phyloP scores from a whole-genome alignment of 441 rosid genomes.

The Erodium trifolium region DNA sequence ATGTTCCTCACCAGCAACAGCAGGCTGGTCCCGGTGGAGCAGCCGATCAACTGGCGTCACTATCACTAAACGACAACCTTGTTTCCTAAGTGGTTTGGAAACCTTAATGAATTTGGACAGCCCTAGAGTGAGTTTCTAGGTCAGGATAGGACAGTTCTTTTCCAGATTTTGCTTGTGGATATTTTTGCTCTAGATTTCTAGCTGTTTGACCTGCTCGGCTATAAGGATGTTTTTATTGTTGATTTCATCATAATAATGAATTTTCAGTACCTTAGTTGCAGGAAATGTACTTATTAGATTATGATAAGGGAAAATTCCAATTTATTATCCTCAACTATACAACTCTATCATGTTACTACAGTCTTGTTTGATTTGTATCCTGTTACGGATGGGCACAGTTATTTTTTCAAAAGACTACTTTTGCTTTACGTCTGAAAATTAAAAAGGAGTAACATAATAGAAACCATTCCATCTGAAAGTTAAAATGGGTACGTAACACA shows the following conservation, averaged over 20 bases:
- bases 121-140: neutral
- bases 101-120: neutral
- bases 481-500: too few species aligned
- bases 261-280: too few species aligned
- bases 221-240: neutral
- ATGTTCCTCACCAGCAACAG: constrained; percentile 47
- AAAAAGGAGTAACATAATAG: too few species aligned
- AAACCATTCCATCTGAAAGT: too few species aligned
- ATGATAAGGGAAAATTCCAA: too few species aligned
- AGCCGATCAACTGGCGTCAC: constrained; percentile 46
- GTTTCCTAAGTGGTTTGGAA: constrained; percentile 29
- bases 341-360: too few species aligned
- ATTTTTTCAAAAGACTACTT: too few species aligned
- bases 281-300: too few species aligned
- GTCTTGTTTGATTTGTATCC: too few species aligned
- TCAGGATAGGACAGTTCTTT: neutral
- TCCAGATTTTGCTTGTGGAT: neutral
- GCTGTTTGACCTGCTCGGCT: neutral
- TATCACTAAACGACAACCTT: constrained; percentile 58
- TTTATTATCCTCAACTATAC: too few species aligned
- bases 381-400: too few species aligned
- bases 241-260: neutral
- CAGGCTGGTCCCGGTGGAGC: constrained; percentile 49
- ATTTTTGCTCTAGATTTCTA: neutral
- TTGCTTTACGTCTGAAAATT: too few species aligned